A percentile compares a stretch with the other conserved stretches of the same genome.
Conservation (phyloP, 768 basidiomycete species). For the Naganishia randhawae region DNA sequence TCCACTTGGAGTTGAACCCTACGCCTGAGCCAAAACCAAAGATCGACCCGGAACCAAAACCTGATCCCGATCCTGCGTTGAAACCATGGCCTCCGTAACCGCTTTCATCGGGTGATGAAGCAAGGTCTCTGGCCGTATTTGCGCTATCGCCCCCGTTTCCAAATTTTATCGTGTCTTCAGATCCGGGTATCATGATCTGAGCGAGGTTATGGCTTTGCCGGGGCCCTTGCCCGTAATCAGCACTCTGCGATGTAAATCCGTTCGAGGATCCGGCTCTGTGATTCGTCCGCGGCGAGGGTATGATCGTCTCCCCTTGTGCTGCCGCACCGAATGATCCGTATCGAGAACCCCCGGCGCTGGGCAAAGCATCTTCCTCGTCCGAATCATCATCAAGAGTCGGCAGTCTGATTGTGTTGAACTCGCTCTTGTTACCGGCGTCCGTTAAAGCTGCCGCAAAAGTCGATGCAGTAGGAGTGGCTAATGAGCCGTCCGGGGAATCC, state of each 20-base stretch:
- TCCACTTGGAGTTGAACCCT: conserved; percentile 7
- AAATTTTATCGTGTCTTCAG: conserved; percentile 9
- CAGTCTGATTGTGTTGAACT: conserved; percentile 24
- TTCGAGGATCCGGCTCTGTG: too few species aligned
- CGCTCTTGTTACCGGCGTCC: background rate
- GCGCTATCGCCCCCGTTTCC: background rate
- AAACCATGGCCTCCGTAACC: conserved; percentile 3
- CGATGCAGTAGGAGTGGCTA: conserved; percentile 10
- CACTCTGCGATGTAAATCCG: background rate
- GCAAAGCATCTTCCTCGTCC: conserved; percentile 21
- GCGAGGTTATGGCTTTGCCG: conserved; percentile 11
- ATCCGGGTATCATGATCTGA: conserved; percentile 6
- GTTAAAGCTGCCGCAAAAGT: background rate
- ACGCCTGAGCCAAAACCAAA: background rate
- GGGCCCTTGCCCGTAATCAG: background rate
- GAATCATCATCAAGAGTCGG: conserved; percentile 24
- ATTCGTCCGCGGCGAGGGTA: background rate
- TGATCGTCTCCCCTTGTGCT: background rate
- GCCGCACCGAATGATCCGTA: conserved; percentile 1
- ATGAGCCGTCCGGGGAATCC: conserved; percentile 5
- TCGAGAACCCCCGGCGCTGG: background rate
- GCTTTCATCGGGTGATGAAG: conserved; percentile 1
- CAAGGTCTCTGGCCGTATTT: background rate
- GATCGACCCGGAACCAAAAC: background rate
- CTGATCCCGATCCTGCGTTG: conserved; percentile 4